Base-by-base conservation (phyloP, 2,329 filamentous ascomycete genomes). In the Ophiostoma montium region DNA sequence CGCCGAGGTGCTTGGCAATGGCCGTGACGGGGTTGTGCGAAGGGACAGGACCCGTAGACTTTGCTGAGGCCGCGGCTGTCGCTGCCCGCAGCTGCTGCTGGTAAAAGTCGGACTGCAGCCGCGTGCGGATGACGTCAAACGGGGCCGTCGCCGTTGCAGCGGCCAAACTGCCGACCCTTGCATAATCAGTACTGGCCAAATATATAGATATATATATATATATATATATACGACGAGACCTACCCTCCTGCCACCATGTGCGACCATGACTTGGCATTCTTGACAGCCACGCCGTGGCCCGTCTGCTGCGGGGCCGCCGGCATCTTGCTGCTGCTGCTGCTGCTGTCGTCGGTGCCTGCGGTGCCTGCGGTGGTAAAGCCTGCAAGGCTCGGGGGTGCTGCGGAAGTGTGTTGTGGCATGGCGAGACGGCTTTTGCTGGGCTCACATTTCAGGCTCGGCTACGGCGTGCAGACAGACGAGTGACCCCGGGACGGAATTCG, bases 21-120 rank as follows among this genome's bases (percentile, higher is more conserved):
- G 78, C 78, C 46, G 81, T 78, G 13, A 79, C 62, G 5, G 86
- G 76, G 43, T 80, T 78, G n/a, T n/a, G n/a, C n/a, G n/a, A n/a
- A n/a, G n/a, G n/a, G n/a, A n/a, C n/a, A n/a, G n/a, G n/a, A n/a
- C n/a, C n/a, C 42, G 38, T 72, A 63, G 70, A 31, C 2, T 35
- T 18, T 7, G 48, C 57, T 21, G 39, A 15, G 8, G 13, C 16
- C n/a, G 78, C 75, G 13, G 76, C 69, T 46, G 84, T 77, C 9
- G 78, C 74, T 15, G 82, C 77, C 30, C 75, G 74, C 42, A 95
- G 74, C 65, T 95, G 86, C 9, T 80, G 74, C 63, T 95, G 86
- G 71, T 95, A 95, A 63, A 94, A 94, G 61, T 94, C 89, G 59
- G 87, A 94, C 64, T 96, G 90, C 3, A 96, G 72, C 33, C 90